Percentiles rank a stretch among this genome's conserved stretches.
Conservation (phyloP, 2,329 filamentous ascomycete genomes). For the Metarhizium rileyi region DNA sequence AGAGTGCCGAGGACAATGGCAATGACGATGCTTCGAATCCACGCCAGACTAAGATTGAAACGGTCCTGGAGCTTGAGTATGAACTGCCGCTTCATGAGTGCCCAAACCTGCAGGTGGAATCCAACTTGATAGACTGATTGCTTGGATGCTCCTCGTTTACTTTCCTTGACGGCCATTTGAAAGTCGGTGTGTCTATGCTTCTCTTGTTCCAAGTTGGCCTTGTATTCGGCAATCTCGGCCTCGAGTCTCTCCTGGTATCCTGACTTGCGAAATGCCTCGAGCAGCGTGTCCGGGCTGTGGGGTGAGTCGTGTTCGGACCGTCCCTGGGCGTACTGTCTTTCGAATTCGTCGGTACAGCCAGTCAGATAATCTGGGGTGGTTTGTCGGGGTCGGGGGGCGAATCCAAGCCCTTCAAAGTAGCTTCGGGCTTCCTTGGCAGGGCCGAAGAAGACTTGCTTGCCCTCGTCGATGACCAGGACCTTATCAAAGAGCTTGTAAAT, state of each 20-base stretch:
- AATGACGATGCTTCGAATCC: slow-evolving; percentile 58
- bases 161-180: slow-evolving; percentile 62
- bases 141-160: slow-evolving; percentile 66
- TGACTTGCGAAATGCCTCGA: slow-evolving; percentile 61
- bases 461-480: slow-evolving; percentile 70
- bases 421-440: slow-evolving; percentile 53
- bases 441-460: slow-evolving; percentile 68
- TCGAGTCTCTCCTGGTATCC: slow-evolving; percentile 44
- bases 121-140: slow-evolving; percentile 75
- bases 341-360: slow-evolving; percentile 74
- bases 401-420: slow-evolving; percentile 73
- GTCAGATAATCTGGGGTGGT: slow-evolving; percentile 77
- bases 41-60: slow-evolving; percentile 64
- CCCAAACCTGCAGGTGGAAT: slow-evolving; percentile 75
- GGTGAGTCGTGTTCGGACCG: slow-evolving; percentile 57
- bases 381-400: slow-evolving; percentile 63
- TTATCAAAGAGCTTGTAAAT: slow-evolving; percentile 77
- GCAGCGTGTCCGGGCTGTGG: slow-evolving; percentile 55
- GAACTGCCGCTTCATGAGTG: slow-evolving; percentile 75
- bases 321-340: slow-evolving; percentile 65
- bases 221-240: slow-evolving; percentile 61
- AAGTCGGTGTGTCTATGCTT: slow-evolving; percentile 67
- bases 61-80: slow-evolving; percentile 79
- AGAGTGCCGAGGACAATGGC: slow-evolving; percentile 73
- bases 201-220: slow-evolving; percentile 51